Evolutionary conservation across 164 flowering plant genomes (phyloP), one percentile per base, ranked within the genome.

Genomic region (Stephania japonica): DNA sequence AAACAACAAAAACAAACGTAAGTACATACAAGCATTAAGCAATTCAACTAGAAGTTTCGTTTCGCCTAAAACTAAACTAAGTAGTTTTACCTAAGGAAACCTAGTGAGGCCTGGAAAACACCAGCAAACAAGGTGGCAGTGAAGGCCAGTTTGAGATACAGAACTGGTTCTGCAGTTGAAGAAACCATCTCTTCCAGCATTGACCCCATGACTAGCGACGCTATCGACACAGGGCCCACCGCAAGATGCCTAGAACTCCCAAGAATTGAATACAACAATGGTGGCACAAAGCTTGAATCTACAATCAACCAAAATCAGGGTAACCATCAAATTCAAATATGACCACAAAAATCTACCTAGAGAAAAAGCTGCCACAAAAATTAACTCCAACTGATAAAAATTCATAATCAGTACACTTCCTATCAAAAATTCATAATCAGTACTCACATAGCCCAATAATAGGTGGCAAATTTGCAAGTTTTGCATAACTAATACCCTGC

Each of bases 201-300:
- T n/a, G 89, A 75, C 14, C 84, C 89, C 85, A 88, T 82, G n/a
- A 89, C 82, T 21, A 89, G 80, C 16, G 93, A 89, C 26, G 87
- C 86, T 21, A 85, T 81, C 5, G 93, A 80, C 7, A 85, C 89
- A 1, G 90, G 87, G 14, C 93, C 91, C n/a, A 88, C 80, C 0
- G 84, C 90, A 4, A 89, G 74, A 76, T 86, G 85, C 67, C 81
- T 83, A 3, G 93, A 89, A 72, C 88, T 88, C 69, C 93, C 91
- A 26, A 88, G 79, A 23, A 85, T 65, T 7, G 93, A 79, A 69
- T 88, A 89, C 25, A 87, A 72, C 73, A 88, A 71, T 18, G 93
- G 93, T 14, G 93, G 93, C 13, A 89, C 89, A 78, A 88, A 86
- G 69, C 93, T 89, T 21, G 90, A 86, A 75, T 89, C 93, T 89